Evolutionary conservation across 2,329 filamentous ascomycete genomes (phyloP), one percentile per base, ranked within the genome.

Genomic region (Fusarium concolor): DNA sequence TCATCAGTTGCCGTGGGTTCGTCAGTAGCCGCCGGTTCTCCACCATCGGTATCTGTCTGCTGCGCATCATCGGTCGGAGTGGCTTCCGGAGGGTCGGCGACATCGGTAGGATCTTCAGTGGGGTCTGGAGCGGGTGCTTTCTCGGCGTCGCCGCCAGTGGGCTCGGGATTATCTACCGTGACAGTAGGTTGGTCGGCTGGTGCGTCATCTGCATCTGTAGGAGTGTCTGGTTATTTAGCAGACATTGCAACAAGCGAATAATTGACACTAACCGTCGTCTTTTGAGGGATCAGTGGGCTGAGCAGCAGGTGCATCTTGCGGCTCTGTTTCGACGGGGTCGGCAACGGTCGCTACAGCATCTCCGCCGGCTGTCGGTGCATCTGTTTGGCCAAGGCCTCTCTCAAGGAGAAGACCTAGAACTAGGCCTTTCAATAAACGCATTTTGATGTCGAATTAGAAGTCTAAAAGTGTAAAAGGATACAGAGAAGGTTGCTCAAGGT

Each of bases 371-470:
- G 38, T 10, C 2, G 12, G 29, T 2, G 20, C 1, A 3, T 61
- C 55, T 4, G 55, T 61, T 29, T 61, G 57, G 6, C 44, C 6
- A 1, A 61, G 38, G 2, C 57, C 44, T 33, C 44, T 52, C 20
- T 60, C 55, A 5, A 53, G 28, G 6, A 61, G 37, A 0, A 61
- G 31, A 18, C 57, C 44, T 14, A 61, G 15, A 4, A 61, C 20
- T 10, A 61, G 31, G 20, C 57, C 20, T 22, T 38, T 61, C 11
- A 61, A 42, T 10, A 61, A 18, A n/a, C 38, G 57, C 57, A 61
- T 61, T 1, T 10, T 38, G 12, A 18, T 1, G 3, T 1, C 29
- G 7, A 10, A 6, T 22, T n/a, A 24, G 12, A 5, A 18, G 6
- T 26, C 5, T 2, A 14, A 7, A 14, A 17, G 6, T n/a, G 11